phyloP scores from a whole-genome alignment of 805 yeast species.

The Metschnikowia dekortorum region DNA sequence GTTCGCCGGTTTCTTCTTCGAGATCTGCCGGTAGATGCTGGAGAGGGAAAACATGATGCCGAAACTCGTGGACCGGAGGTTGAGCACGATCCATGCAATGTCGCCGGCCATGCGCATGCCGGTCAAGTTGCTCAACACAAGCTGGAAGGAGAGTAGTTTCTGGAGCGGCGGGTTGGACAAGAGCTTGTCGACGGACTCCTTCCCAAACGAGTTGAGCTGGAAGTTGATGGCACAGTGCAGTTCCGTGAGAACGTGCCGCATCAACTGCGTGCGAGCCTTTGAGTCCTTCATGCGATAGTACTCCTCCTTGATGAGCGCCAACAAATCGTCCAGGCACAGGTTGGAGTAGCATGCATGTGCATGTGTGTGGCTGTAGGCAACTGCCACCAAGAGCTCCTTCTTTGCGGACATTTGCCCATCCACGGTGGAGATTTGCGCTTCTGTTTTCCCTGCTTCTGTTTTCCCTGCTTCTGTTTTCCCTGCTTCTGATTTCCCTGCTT shows the following conservation, averaged over 20 bases:
- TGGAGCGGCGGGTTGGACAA: constrained; percentile 76
- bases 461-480: neutral
- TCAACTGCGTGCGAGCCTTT: constrained; percentile 22
- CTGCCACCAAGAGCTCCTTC: constrained; percentile 41
- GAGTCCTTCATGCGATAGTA: constrained; percentile 14
- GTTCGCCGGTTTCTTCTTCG: constrained; percentile 49
- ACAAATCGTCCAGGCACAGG: constrained; percentile 64
- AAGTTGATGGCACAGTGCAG: constrained; percentile 73
- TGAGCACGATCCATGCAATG: constrained; percentile 61
- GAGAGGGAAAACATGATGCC: constrained; percentile 61
- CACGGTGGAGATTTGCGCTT: neutral
- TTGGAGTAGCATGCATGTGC: constrained; percentile 68
- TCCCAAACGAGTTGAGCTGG: constrained; percentile 56
- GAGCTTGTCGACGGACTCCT: constrained; percentile 72
- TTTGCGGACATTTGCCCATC: too few species aligned
- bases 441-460: neutral
- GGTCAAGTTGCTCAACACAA: constrained; percentile 51
- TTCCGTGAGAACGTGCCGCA: constrained; percentile 51
- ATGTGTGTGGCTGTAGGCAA: constrained; percentile 53
- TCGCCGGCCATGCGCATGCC: constrained; percentile 33
- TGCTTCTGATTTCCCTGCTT: too few species aligned
- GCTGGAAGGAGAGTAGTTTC: constrained; percentile 63
- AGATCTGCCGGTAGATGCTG: constrained; percentile 60
- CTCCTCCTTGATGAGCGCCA: constrained; percentile 46
- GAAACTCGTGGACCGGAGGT: constrained; percentile 66